phyloP scores from a whole-genome alignment of 257 asterid genomes.

The Agastache rugosa region DNA sequence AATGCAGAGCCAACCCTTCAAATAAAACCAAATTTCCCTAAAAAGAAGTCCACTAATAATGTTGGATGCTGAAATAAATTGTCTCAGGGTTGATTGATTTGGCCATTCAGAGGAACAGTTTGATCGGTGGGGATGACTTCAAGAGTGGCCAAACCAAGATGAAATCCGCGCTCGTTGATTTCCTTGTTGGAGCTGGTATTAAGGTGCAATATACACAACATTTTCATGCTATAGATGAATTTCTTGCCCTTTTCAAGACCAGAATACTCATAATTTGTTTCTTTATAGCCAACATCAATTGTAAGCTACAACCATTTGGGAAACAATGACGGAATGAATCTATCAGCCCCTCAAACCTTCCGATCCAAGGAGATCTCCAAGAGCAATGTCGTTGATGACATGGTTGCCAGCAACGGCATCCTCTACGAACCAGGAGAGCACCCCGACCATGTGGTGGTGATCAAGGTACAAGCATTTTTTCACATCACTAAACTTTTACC shows the following conservation, averaged over 20 bases:
- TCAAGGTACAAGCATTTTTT: slow-evolving; percentile 60
- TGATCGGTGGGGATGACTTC: slow-evolving; percentile 97
- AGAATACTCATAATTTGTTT: background rate
- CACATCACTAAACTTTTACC: too few relatives aligned
- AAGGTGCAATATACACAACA: slow-evolving; percentile 53
- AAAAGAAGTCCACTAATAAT: background rate
- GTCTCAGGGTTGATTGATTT: slow-evolving; percentile 75
- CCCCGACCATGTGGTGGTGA: slow-evolving; percentile 97
- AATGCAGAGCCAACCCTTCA: background rate
- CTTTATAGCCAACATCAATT: slow-evolving; percentile 82
- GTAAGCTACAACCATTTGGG: slow-evolving; percentile 99
- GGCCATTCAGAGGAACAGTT: slow-evolving; percentile 80
- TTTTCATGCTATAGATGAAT: too few relatives aligned
- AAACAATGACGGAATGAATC: slow-evolving; percentile 98
- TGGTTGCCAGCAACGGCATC: slow-evolving; percentile 97
- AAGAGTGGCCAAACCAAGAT: slow-evolving; percentile 99
- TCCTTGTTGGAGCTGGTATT: slow-evolving; percentile 98
- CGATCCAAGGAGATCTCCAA: slow-evolving; percentile 97
- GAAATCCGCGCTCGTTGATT: slow-evolving; percentile 96
- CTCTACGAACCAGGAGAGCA: slow-evolving; percentile 95
- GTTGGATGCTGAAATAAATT: background rate
- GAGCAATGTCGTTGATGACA: slow-evolving; percentile 97
- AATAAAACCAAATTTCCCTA: background rate
- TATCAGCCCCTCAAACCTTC: slow-evolving; percentile 96
- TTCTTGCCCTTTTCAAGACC: too few relatives aligned